phyloP scores from a whole-genome alignment of 2,329 filamentous ascomycete species.

The Nothophaeocryptopus gaeumannii region DNA sequence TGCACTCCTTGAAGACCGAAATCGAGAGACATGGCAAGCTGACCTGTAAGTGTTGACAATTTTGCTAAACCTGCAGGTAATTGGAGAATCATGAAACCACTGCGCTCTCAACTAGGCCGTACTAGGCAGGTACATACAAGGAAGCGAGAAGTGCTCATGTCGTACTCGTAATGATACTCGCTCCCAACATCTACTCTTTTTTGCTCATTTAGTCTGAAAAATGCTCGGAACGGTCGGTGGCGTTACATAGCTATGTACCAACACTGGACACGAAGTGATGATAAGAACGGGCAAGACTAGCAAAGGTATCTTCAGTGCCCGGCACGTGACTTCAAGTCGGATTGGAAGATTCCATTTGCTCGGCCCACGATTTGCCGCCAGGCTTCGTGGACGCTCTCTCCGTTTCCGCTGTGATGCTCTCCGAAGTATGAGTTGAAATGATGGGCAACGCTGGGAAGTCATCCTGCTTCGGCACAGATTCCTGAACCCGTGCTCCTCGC shows the following conservation, averaged over 20 bases:
- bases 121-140: not conserved
- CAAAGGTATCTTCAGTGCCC: not conserved
- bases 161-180: too few species aligned
- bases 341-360: conserved; percentile 40
- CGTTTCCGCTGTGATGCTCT: conserved; percentile 4
- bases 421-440: conserved; percentile 8
- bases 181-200: too few species aligned
- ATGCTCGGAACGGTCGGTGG: too few species aligned
- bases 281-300: too few species aligned
- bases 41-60: not conserved
- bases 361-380: conserved; percentile 41
- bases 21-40: conserved; percentile 30
- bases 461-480: conserved; percentile 37
- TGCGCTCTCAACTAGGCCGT: too few species aligned
- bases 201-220: too few species aligned
- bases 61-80: too few species aligned
- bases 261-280: too few species aligned
- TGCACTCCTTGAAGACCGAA: conserved; percentile 33
- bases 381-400: conserved; percentile 1
- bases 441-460: conserved; percentile 49
- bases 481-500: conserved; percentile 26
- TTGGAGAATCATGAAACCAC: too few species aligned
- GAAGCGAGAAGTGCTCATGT: not conserved
- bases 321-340: too few species aligned
- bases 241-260: too few species aligned